phyloP scores from a whole-genome alignment of 805 yeast genomes.

The Helenozyma rhizophorensis region DNA sequence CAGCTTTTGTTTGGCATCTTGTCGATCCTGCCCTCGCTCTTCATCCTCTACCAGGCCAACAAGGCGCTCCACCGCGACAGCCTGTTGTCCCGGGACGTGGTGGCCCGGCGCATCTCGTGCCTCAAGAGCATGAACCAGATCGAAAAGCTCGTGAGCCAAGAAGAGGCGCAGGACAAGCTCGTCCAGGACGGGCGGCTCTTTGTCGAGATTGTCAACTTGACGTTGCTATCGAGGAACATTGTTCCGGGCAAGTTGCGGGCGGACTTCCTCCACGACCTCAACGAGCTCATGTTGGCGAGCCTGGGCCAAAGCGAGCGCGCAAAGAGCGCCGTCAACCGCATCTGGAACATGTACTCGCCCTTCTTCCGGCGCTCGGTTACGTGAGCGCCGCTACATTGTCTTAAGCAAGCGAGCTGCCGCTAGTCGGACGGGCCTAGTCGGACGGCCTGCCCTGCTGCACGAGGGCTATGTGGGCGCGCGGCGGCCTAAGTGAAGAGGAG shows the following conservation, averaged over 20 bases:
- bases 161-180: constrained; percentile 8
- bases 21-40: constrained; percentile 77
- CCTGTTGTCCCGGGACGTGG: constrained; percentile 28
- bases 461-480: too few relatives aligned
- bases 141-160: constrained; percentile 45
- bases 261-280: constrained; percentile 63
- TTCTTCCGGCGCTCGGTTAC: constrained; percentile 18
- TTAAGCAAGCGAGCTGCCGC: not conserved
- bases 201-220: constrained; percentile 61
- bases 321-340: constrained; percentile 47
- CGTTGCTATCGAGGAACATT: constrained; percentile 42
- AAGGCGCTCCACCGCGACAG: constrained; percentile 25
- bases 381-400: too few relatives aligned
- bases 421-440: not conserved
- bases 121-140: constrained; percentile 50
- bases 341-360: constrained; percentile 57
- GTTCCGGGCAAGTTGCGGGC: constrained; percentile 46
- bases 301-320: constrained; percentile 36
- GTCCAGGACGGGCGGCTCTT: constrained; percentile 49
- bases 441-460: too few relatives aligned
- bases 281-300: constrained; percentile 40
- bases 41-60: constrained; percentile 49
- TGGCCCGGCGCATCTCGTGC: constrained; percentile 27
- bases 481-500: too few relatives aligned
- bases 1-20: constrained; percentile 91